A percentile compares a stretch with the other conserved stretches of the same genome.
phyloP scores from a whole-genome alignment of 768 basidiomycete genomes.

The Termitomyces sp. region DNA sequence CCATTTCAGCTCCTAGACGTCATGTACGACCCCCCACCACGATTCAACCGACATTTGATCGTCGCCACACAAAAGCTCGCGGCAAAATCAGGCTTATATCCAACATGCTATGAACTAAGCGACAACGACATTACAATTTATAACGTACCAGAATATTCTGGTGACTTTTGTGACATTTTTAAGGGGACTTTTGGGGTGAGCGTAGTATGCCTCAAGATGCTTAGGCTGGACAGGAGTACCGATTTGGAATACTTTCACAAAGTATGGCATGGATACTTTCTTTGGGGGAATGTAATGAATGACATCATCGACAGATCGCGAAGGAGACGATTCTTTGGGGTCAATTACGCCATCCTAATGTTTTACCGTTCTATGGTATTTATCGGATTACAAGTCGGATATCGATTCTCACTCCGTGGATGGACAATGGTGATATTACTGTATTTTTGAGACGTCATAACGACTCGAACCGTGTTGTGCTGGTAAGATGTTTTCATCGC shows the following conservation, averaged over 20 bases:
- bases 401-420: constrained; percentile 2
- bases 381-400: background rate
- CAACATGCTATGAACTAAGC: background rate
- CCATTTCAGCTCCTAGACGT: constrained; percentile 1
- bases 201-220: background rate
- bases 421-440: background rate
- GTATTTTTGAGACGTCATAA: background rate
- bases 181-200: background rate
- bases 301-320: background rate
- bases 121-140: background rate
- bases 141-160: background rate
- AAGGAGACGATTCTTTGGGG: constrained; percentile 7
- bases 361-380: constrained; percentile 6
- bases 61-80: constrained; percentile 3
- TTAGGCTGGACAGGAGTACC: background rate
- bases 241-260: background rate
- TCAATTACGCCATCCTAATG: constrained; percentile 4
- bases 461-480: background rate
- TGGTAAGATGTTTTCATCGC: background rate
- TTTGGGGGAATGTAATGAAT: background rate
- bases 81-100: background rate
- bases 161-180: background rate
- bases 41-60: constrained; percentile 1
- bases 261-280: background rate
- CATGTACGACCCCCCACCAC: constrained; percentile 1